phyloP scores from a whole-genome alignment of 768 basidiomycete genomes.

The Mycena kentingensis region DNA sequence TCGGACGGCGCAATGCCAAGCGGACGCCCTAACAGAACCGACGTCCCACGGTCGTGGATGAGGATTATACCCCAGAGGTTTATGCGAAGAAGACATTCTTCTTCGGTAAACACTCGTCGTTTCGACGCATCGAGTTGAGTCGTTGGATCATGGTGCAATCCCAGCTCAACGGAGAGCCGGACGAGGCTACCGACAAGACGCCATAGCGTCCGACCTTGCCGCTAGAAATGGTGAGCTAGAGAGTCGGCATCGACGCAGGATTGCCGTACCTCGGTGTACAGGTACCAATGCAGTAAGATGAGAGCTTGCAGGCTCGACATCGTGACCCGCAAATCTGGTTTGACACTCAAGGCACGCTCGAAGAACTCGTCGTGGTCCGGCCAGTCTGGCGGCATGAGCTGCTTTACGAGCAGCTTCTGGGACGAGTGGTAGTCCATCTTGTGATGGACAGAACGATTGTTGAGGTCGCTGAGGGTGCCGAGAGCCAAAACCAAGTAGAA shows the following conservation, averaged over 20 bases:
- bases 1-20: slow-evolving; percentile 83
- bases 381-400: slow-evolving; percentile 69
- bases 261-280: slow-evolving; percentile 76
- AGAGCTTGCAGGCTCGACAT: slow-evolving; percentile 82
- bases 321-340: slow-evolving; percentile 82
- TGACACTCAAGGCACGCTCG: slow-evolving; percentile 72
- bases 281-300: slow-evolving; percentile 85
- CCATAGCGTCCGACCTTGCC: slow-evolving; percentile 89
- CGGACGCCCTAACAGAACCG: slow-evolving; percentile 83
- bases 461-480: slow-evolving; percentile 81
- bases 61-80: slow-evolving; percentile 85
- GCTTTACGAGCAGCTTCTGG: slow-evolving; percentile 49
- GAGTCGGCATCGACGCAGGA: slow-evolving; percentile 8
- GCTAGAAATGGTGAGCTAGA: slow-evolving; percentile 41
- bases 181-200: slow-evolving; percentile 85
- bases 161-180: slow-evolving; percentile 79
- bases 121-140: slow-evolving; percentile 50
- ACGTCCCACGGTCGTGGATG: slow-evolving; percentile 85
- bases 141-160: slow-evolving; percentile 83
- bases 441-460: slow-evolving; percentile 61
- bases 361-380: slow-evolving; percentile 86
- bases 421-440: slow-evolving; percentile 46
- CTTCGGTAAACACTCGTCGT: slow-evolving; percentile 60
- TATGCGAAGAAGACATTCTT: slow-evolving; percentile 77
- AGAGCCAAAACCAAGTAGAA: slow-evolving; percentile 77